Evolutionary conservation across 257 asterid genomes (phyloP).

Genomic region (Henckelia pumila): DNA sequence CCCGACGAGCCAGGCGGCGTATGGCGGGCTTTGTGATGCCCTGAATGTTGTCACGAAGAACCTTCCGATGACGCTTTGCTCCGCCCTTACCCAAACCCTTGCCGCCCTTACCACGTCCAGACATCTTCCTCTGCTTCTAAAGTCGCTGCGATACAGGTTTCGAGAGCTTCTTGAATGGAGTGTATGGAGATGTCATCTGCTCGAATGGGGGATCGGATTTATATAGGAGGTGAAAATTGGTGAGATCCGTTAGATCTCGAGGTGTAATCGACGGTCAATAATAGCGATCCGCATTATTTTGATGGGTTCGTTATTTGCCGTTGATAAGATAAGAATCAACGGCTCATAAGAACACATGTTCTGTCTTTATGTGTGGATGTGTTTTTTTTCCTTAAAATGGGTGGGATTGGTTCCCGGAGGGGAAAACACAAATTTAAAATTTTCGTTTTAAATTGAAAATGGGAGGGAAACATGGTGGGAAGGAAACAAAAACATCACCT

Average conservation of each 20-base stretch:
- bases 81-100: slow-evolving; percentile 63
- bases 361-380: too few relatives aligned
- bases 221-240: slow-evolving; percentile 15
- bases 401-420: too few relatives aligned
- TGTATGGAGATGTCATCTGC: not conserved
- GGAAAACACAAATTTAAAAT: too few relatives aligned
- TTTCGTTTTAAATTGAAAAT: too few relatives aligned
- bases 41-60: slow-evolving; percentile 46
- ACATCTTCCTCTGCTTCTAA: slow-evolving; percentile 27
- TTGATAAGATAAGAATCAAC: slow-evolving; percentile 26
- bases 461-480: too few relatives aligned
- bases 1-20: slow-evolving; percentile 47
- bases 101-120: slow-evolving; percentile 58
- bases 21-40: slow-evolving; percentile 51
- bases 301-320: slow-evolving; percentile 1
- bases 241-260: slow-evolving; percentile 27
- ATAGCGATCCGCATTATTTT: slow-evolving; percentile 22
- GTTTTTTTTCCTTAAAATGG: not conserved
- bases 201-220: not conserved
- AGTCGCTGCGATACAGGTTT: too few relatives aligned
- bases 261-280: slow-evolving; percentile 14
- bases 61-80: slow-evolving; percentile 58
- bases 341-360: too few relatives aligned
- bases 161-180: not conserved
- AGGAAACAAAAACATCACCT: too few relatives aligned